Percentiles rank a stretch among this genome's conserved stretches.
phyloP scores from a whole-genome alignment of 495 filamentous ascomycete species.

The Penicillium samsonianum region DNA sequence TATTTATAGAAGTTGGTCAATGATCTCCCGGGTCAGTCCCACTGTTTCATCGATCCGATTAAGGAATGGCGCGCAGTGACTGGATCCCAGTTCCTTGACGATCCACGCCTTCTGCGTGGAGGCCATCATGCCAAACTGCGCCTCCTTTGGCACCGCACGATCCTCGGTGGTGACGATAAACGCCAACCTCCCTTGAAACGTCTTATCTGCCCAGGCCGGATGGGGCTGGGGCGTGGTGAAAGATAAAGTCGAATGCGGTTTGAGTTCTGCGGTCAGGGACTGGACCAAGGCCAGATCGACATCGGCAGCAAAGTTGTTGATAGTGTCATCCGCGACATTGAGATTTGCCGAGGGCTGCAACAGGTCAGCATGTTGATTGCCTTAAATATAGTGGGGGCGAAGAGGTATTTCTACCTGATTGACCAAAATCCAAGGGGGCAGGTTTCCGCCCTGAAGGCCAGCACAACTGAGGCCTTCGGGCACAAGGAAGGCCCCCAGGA shows the following conservation, averaged over 20 bases:
- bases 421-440: slow-evolving; percentile 31
- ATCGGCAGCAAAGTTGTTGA: slow-evolving; percentile 29
- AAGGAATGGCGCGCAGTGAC: slow-evolving; percentile 27
- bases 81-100: slow-evolving; percentile 26
- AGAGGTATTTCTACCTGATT: slow-evolving; percentile 19
- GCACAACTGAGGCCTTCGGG: slow-evolving; percentile 31
- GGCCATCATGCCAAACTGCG: slow-evolving; percentile 30
- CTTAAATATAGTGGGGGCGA: neutral
- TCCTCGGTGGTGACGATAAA: slow-evolving; percentile 31
- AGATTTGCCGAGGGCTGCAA: slow-evolving; percentile 23
- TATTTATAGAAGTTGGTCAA: too few relatives aligned
- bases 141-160: slow-evolving; percentile 26
- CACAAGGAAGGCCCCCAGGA: slow-evolving; percentile 32
- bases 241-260: slow-evolving; percentile 29
- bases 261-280: slow-evolving; percentile 14
- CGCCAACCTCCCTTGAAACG: slow-evolving; percentile 17
- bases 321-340: slow-evolving; percentile 25
- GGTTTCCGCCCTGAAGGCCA: slow-evolving; percentile 27
- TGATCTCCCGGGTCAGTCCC: too few relatives aligned
- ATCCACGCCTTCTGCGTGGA: slow-evolving; percentile 25
- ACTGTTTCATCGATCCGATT: too few relatives aligned
- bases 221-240: slow-evolving; percentile 31
- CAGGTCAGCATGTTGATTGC: too few relatives aligned
- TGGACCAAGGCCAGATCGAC: slow-evolving; percentile 17
- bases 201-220: slow-evolving; percentile 29